Conservation (phyloP, 345 rosid genomes). For the Salix brachista region DNA sequence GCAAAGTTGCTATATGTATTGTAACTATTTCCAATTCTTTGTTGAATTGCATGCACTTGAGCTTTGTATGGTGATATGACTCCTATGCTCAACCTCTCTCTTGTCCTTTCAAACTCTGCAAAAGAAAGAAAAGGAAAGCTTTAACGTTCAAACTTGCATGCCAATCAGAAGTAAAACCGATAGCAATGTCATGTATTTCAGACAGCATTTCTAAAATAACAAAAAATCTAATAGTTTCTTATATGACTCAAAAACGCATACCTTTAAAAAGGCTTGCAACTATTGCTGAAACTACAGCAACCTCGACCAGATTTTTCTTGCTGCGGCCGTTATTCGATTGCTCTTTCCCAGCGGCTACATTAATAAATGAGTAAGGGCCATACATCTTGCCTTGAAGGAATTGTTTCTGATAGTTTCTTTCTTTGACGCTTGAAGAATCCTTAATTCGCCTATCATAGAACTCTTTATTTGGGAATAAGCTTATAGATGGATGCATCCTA, state of each 20-base stretch:
- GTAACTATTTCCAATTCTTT: slow-evolving; percentile 25
- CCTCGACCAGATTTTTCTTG: slow-evolving; percentile 34
- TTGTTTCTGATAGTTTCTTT: slow-evolving; percentile 1
- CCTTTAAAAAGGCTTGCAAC: slow-evolving; percentile 39
- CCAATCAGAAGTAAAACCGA: background rate
- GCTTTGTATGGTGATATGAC: slow-evolving; percentile 53
- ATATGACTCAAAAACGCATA: background rate
- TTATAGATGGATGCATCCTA: slow-evolving; percentile 37
- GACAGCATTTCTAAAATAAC: background rate
- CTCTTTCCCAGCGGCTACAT: slow-evolving; percentile 32
- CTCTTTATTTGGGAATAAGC: slow-evolving; percentile 24
- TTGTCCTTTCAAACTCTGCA: slow-evolving; percentile 10
- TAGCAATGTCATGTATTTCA: background rate
- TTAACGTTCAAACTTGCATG: background rate
- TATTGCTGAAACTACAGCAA: slow-evolving; percentile 31
- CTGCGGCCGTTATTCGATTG: slow-evolving; percentile 28
- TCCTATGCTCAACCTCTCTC: slow-evolving; percentile 32
- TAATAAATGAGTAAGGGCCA: slow-evolving; percentile 49
- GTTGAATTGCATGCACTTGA: slow-evolving; percentile 46
- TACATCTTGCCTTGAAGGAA: slow-evolving; percentile 38
- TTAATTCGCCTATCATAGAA: slow-evolving; percentile 17
- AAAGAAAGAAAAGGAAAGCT: background rate
- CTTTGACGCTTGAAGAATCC: slow-evolving; percentile 19
- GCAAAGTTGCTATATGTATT: slow-evolving; percentile 12
- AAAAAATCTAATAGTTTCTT: background rate